Percentiles rank a stretch among this genome's conserved stretches.
Conservation (phyloP, 441 rosid genomes). For the Pelargonium citronellum region DNA sequence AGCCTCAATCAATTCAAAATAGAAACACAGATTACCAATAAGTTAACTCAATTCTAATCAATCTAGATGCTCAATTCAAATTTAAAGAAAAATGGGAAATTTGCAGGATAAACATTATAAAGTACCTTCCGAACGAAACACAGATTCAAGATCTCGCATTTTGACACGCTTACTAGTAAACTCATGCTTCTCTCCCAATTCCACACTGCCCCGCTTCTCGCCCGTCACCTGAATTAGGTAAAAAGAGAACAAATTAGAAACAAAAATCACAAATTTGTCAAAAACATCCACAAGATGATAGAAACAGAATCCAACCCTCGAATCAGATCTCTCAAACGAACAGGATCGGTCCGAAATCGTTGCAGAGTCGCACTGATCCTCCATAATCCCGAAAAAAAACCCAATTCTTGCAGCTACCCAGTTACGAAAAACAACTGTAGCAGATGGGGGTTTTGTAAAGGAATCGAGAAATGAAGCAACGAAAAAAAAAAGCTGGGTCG, state of each 20-base stretch:
- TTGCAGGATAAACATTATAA: background rate
- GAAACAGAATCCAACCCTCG: slow-evolving; percentile 35
- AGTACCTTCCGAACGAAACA: slow-evolving; percentile 40
- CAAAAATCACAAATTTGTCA: background rate
- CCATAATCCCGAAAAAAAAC: slow-evolving; percentile 30
- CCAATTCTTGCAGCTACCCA: slow-evolving; percentile 15
- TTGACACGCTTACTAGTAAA: slow-evolving; percentile 43
- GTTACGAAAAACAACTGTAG: background rate
- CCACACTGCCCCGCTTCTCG: slow-evolving; percentile 32
- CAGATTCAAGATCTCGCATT: slow-evolving; percentile 41
- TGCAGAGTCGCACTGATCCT: slow-evolving; percentile 29
- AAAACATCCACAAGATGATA: background rate
- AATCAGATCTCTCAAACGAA: slow-evolving; percentile 31
- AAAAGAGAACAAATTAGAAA: background rate
- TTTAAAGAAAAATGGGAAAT: slow-evolving; percentile 10
- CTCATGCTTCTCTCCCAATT: slow-evolving; percentile 37
- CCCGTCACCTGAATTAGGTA: slow-evolving; percentile 28
- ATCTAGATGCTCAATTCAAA: background rate
- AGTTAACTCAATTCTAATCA: background rate
- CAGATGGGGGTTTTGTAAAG: background rate
- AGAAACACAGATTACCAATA: background rate
- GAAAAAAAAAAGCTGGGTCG: background rate
- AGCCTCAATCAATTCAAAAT: background rate
- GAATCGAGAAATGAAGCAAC: background rate
- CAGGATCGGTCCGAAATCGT: slow-evolving; percentile 23